Conservation (phyloP, 2,329 filamentous ascomycete genomes). For the Ilyonectria mors-panacis region DNA sequence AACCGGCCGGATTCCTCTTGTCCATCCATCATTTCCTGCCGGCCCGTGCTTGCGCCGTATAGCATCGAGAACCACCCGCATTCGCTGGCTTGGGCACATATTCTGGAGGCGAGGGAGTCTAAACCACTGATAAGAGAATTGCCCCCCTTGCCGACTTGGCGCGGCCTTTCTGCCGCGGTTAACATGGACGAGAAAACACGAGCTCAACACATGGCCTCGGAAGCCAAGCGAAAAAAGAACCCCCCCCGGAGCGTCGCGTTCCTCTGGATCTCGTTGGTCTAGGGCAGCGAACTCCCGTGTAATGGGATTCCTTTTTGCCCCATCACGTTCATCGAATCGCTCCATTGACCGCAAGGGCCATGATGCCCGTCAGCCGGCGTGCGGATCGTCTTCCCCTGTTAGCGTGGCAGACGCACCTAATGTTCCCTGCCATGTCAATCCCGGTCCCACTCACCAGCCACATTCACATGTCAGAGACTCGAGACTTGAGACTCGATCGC, state of each 20-base stretch:
- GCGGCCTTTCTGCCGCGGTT: conserved; percentile 23
- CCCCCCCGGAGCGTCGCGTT: background rate
- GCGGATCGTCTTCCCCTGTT: conserved; percentile 14
- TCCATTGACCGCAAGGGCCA: conserved; percentile 12
- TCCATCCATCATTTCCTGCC: background rate
- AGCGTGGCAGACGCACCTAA: conserved; percentile 22
- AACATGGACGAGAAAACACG: conserved; percentile 14
- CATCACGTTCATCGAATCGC: conserved; percentile 7
- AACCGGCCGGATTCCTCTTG: conserved; percentile 8
- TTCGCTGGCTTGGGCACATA: background rate
- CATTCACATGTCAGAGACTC: conserved; percentile 51
- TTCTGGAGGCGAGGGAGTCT: conserved; percentile 13
- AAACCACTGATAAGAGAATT: conserved; percentile 25
- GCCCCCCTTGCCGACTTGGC: conserved; percentile 27
- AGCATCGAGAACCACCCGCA: background rate
- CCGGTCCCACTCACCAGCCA: conserved; percentile 46
- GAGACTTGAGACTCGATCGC: conserved; percentile 21
- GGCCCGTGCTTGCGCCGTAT: background rate
- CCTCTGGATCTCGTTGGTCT: background rate
- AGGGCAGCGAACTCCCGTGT: background rate
- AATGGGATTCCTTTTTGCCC: background rate
- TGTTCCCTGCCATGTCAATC: conserved; percentile 34
- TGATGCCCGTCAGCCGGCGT: conserved; percentile 20
- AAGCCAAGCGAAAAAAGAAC: background rate
- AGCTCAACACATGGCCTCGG: conserved; percentile 13